Evolutionary conservation across 495 filamentous ascomycete species (phyloP), one percentile per base, ranked within the genome.

Genomic region (Podospora tetraspora): DNA sequence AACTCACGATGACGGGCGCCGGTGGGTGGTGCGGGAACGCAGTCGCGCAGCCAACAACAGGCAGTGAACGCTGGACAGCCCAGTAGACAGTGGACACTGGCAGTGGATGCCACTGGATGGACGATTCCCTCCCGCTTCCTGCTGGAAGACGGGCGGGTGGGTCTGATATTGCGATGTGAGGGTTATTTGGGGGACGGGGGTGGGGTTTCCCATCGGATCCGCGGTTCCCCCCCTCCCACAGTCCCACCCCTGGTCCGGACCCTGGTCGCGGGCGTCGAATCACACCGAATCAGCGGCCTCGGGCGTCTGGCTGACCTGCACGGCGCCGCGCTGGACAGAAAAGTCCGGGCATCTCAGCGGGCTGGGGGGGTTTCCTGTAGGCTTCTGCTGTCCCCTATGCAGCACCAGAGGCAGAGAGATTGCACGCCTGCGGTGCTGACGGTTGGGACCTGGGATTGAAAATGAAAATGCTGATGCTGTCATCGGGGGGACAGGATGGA

Each of bases 121-220:
- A 27, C 63, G 56, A 25, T 43, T 13, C 10, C 16, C 29, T 21
- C 11, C 32, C 29, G 29, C 11, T 52, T 52, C 5, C 16, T 52
- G 43, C 43, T 52, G 43, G 43, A n/a, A n/a, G 43, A 52, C 43
- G 43, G 43, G 43, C 56, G 57, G 57, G 24, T 24, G 57, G 22
- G 12, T 56, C 65, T 69, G 58, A 59, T 63, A 66, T 68, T 70
- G 59, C 27, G 65, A 66, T 66, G 65, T 66, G 65, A 61, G 65
- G 61, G 34, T 43, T 59, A 62, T 52, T 62, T 64, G 66, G 57
- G 62, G 56, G 63, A 59, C 16, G 56, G 63, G 63, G 63, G 66
- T 74, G 74, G 74, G 61, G 60, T 72, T 77, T 73, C 76, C 76
- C 70, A 78, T 77, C 74, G 70, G 71, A 71, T 71, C 62, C 67